Evolutionary conservation across 768 basidiomycete genomes (phyloP).

Genomic region (Boletus huronensis): DNA sequence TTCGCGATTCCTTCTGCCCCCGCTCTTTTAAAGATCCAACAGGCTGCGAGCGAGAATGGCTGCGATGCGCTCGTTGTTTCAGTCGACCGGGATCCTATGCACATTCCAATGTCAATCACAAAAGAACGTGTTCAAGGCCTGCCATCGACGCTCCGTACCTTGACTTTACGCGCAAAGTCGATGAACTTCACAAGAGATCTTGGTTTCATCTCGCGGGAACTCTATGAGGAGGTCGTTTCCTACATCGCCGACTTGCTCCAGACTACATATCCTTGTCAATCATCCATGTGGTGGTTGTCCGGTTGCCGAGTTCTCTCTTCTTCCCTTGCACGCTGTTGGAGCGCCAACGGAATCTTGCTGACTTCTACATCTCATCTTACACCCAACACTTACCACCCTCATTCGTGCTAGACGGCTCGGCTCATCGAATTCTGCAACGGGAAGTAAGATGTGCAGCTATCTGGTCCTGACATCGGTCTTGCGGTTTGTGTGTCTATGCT

Average conservation of each 20-base stretch:
- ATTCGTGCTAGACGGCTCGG: not conserved
- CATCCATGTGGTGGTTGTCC: not conserved
- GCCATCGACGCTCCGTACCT: too few species aligned
- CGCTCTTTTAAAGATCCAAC: too few species aligned
- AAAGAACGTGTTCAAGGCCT: too few species aligned
- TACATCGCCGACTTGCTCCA: not conserved
- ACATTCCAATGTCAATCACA: too few species aligned
- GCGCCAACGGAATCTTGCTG: not conserved
- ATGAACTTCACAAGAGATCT: not conserved
- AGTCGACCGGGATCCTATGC: too few species aligned
- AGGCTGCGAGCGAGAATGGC: too few species aligned
- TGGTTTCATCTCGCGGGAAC: not conserved
- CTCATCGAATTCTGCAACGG: not conserved
- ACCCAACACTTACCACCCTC: not conserved
- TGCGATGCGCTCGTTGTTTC: too few species aligned
- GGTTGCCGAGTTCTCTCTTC: not conserved
- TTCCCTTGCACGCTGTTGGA: not conserved
- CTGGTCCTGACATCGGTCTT: not conserved
- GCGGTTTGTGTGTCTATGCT: not conserved
- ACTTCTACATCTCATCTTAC: not conserved
- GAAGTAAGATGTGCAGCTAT: too few species aligned
- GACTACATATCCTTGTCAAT: not conserved
- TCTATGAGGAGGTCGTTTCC: not conserved
- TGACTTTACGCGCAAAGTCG: too few species aligned
- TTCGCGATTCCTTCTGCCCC: too few species aligned